These are phyloP conservation scores for Neurospora sp. DNA, from an alignment of 495 filamentous ascomycete genomes.

Conservation along the genomic window DNA sequence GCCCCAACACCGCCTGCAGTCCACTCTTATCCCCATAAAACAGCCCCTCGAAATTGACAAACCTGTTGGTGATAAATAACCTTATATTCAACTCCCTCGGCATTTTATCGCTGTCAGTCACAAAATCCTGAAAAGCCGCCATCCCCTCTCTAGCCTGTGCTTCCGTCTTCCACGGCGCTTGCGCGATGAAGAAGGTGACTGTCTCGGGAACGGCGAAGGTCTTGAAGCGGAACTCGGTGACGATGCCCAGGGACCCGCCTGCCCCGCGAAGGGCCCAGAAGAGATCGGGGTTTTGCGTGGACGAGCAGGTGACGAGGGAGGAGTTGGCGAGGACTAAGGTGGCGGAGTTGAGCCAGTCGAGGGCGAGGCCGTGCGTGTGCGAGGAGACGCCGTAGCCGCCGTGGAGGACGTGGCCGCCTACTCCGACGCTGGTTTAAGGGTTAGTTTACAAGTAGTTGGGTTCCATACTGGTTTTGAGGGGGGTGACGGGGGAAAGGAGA, in stretches of 20 bases:
- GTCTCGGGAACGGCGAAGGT: slow-evolving; percentile 31
- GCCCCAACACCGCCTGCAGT: slow-evolving; percentile 23
- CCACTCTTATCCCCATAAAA: slow-evolving; percentile 30
- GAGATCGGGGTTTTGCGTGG: slow-evolving; percentile 33
- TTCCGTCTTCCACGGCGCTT: slow-evolving; percentile 22
- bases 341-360: slow-evolving; percentile 35
- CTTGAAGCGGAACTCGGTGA: slow-evolving; percentile 32
- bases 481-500: not conserved
- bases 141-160: slow-evolving; percentile 17
- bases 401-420: slow-evolving; percentile 34
- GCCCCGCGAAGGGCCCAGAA: slow-evolving; percentile 39
- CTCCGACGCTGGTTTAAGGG: slow-evolving; percentile 23
- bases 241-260: slow-evolving; percentile 33
- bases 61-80: slow-evolving; percentile 27
- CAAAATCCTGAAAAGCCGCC: slow-evolving; percentile 31
- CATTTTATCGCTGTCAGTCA: slow-evolving; percentile 17
- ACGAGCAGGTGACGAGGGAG: slow-evolving; percentile 27
- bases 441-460: not conserved
- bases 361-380: slow-evolving; percentile 31
- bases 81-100: slow-evolving; percentile 36
- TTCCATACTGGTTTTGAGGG: too few relatives aligned
- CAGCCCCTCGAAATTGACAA: slow-evolving; percentile 33
- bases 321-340: slow-evolving; percentile 35
- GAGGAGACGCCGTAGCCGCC: slow-evolving; percentile 36
- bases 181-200: slow-evolving; percentile 32